Base-by-base conservation (phyloP, 2,329 filamentous ascomycete species). In the Paracorniculantispora psalliotae region DNA sequence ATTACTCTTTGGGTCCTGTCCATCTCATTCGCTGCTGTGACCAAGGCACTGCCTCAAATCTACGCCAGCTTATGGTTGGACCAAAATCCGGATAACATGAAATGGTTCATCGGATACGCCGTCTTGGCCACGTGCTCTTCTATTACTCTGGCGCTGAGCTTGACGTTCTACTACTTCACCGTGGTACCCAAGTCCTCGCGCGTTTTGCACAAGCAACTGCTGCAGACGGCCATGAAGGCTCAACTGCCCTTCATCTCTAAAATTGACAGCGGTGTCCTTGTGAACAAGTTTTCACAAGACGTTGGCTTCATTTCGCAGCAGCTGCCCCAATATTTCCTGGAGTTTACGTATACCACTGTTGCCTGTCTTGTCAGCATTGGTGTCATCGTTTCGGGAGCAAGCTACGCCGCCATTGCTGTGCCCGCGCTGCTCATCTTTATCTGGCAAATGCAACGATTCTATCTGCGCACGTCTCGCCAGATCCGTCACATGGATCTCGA, bases 391-490 rank as follows among this genome's bases (percentile, higher is more conserved):
- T 60, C 65, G 0, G 62, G 69, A 30, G 67, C 66, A 8, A 64
- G 66, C 49, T 72, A 70, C 52, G 59, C 73, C 41, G 67, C 69
- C 4, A 54, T 71, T 8, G 66, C 65, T 0, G 59, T 69, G 4
- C 71, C 70, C 1, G 59, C 69, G 41, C 46, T 67, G 17, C 23
- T 63, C 23, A 26, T 62, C 12, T 48, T 62, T 1, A 59, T 74
- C 3, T 74, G 68, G 50, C 15, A 66, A 5, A 59, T 73, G n/a
- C 70, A 72, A 44, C 65, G 64, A 19, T 68, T 69, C 28, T 74
- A 74, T 56, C 64, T 75, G 0, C 64, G 66, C 13, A 75, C 72
- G 1, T 75, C 73, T 1, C 63, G 73, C 2, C 73, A 76, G 61
- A 56, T 75, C 6, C 67, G 73, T 6, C 59, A 72, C 7, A 61